Evolutionary conservation across 1,284 basidiomycete genomes (phyloP), one percentile per base, ranked within the genome.

Genomic region (Moesziomyces sp.): DNA sequence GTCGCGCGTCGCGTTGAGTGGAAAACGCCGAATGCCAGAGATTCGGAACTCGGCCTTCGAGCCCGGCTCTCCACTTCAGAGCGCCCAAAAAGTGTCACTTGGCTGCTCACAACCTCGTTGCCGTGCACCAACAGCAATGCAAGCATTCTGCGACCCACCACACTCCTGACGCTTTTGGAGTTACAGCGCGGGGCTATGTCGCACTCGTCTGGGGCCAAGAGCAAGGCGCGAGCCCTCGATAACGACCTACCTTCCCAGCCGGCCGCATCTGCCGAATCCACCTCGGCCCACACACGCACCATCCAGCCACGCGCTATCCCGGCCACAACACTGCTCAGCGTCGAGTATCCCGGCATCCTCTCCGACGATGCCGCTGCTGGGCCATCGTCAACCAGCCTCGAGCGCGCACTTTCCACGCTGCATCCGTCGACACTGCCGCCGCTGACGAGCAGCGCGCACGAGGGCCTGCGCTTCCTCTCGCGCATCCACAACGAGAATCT

Each of bases 261-360:
- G 26, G 49, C 5, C 23, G 18, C 5, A 55, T 19, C 21, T 14
- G 26, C 6, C n/a, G 19, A 18, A 13, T 18, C 42, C 35, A 52
- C 16, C 26, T n/a, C 3, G 46, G 46, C 19, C 42, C 68, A 16
- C 21, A 59, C 53, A 1, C 42, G 40, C 13, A 58, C 51, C 44
- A 57, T 70, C 47, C 16, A 55, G 21, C 58, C 69, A 5, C 62
- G 52, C 26, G 52, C 52, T 19, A 65, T 83, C 3, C 81, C 81
- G 3, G 13, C 62, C 34, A 67, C 58, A 9, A 34, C 50, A 1
- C 56, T 80, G 8, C 47, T 81, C 47, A 65, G 65, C 24, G 59
- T 83, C 57, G 81, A 83, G 44, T 83, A 81, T 55, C 81, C 81
- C 3, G 81, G 78, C 44, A 58, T 77, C 24, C 52, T 77, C 4